Base-by-base conservation (phyloP, 2,329 filamentous ascomycete genomes). In the Stemphylium vesicarium region DNA sequence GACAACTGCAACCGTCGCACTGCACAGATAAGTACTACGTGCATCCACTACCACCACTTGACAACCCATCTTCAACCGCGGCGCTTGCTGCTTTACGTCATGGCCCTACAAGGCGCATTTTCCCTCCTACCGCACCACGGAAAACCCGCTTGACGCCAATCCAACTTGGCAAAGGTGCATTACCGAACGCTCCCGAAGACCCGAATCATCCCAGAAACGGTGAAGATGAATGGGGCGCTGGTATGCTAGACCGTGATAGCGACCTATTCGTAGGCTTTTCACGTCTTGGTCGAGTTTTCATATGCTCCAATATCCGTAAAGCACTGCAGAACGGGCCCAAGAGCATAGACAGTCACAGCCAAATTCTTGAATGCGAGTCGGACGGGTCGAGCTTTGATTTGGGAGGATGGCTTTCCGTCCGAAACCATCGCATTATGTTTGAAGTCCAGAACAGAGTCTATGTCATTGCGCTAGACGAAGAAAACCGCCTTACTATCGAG, bases 221-320 rank as follows among this genome's bases (percentile, higher is more conserved):
- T 8, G 47, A 51, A 16, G 52, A 55, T n/a, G 46, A 51, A 20
- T 55, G 52, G 52, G 52, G 52, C 13, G 52, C 52, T 22, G 52
- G 52, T 11, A 55, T 55, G 52, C 36, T 55, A 16, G 52, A 55
- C n/a, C 46, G 52, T 3, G 29, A 39, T 4, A 55, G 52, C 26
- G 42, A 55, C 24, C 46, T 55, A 12, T 55, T 55, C 16, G 41
- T 55, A 4, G 52, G 52, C 12, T 40, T 51, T 22, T 55, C 52
- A 3, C 40, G 52, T 16, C n/a, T 40, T 9, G 52, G 52, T 12
- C 35, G 47, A 13, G 26, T 55, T 11, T 55, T 55, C 4, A 22
- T 55, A 2, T 55, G 52, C 22, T 24, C 29, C 11, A 35, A 55
- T 32, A 38, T 55, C 22, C 52, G 40, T 36, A 51, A 45, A n/a